Base-by-base conservation (phyloP, 2,329 filamentous ascomycete species). In the Penicillium frequentans region DNA sequence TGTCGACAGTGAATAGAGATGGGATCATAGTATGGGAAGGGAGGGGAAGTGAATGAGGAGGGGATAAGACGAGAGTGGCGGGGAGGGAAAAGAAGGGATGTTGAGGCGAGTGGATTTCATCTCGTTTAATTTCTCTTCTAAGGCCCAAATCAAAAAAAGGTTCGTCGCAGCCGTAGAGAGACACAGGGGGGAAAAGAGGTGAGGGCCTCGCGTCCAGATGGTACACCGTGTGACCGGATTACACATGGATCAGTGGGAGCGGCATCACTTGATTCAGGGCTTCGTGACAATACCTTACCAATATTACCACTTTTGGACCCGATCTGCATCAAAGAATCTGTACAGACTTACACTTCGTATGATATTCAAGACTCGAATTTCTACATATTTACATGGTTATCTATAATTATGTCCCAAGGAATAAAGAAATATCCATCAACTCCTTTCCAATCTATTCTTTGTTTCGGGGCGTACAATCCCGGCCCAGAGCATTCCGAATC, bases 11-110 rank as follows among this genome's bases (percentile, higher is more conserved):
- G 60, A 61, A 60, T 63, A 52, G 52, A 61, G 60, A 57, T 58
- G 60, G 57, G 58, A 60, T 62, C 68, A 70, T 74, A 72, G 65
- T 68, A 56, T 54, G 49, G 61, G 57, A 55, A 43, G 54, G 52
- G 56, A 55, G 51, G 52, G 49, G 56, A 59, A 52, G 54, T 54
- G 50, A 60, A 55, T 42, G 49, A 59, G 57, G 49, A 59, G 56
- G 29, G 60, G 56, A 63, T 37, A 54, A 50, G 57, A 60, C 54
- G 61, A 49, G 55, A 52, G 56, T 61, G 58, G 55, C 60, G 63
- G 54, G 61, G 58, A 55, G 59, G 50, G 61, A 60, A 62, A 44
- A 19, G 55, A 63, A 64, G 63, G 67, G 66, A 68, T 62, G 52
- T 31, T 49, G 54, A 45, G 39, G 37, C 29, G 45, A 55, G 64